Evolutionary conservation across 257 asterid species (phyloP).

Genomic region (Coffea canephora): DNA sequence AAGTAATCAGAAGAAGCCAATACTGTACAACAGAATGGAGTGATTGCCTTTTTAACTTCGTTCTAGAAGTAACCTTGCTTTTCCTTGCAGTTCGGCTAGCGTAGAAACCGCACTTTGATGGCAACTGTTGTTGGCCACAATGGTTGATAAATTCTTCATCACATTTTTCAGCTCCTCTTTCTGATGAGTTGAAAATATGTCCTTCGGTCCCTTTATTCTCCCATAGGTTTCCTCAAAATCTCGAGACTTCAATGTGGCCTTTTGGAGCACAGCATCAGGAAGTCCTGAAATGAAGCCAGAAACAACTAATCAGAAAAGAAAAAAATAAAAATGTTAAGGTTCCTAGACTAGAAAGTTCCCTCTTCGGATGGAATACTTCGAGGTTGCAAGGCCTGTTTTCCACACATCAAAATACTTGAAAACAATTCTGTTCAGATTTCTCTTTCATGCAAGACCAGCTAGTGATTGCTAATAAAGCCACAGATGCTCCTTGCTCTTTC

Average conservation of each 20-base stretch:
- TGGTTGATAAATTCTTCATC: slow-evolving; percentile 39
- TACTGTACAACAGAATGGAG: slow-evolving; percentile 20
- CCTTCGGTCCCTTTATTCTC: slow-evolving; percentile 20
- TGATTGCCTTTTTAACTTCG: slow-evolving; percentile 24
- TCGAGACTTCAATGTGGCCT: slow-evolving; percentile 70
- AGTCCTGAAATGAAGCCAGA: slow-evolving; percentile 53
- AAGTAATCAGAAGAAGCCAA: background rate
- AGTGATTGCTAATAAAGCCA: background rate
- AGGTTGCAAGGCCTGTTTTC: background rate
- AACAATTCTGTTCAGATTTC: background rate
- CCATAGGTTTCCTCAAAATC: slow-evolving; percentile 72
- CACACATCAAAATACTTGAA: background rate
- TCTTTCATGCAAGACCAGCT: background rate
- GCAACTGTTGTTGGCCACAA: slow-evolving; percentile 23
- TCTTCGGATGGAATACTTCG: background rate
- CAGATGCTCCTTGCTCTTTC: background rate
- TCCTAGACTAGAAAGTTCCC: background rate
- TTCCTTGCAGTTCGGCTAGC: slow-evolving; percentile 52
- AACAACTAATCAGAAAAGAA: background rate
- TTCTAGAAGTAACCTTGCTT: slow-evolving; percentile 51
- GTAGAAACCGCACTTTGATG: slow-evolving; percentile 20
- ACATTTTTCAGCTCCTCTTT: slow-evolving; percentile 39
- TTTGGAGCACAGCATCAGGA: slow-evolving; percentile 68
- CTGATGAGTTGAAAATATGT: slow-evolving; percentile 27
- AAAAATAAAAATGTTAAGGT: background rate